These are phyloP conservation scores for Protomyces arabidopsidicola DNA, from an alignment of 1,139 yeast species.

Conservation along the genomic window DNA sequence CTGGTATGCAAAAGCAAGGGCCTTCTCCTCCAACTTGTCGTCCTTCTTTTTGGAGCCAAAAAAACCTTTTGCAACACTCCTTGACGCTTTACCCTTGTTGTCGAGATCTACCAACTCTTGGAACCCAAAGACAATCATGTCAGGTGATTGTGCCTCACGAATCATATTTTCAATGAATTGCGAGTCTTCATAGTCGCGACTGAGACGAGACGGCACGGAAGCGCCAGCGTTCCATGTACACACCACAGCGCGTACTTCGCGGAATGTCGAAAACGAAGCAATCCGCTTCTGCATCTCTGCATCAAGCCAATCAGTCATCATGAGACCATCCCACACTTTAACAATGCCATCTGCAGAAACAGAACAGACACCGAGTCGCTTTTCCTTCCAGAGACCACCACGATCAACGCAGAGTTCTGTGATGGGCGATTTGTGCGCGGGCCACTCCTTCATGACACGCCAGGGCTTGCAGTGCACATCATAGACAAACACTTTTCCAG, in stretches of 20 bases:
- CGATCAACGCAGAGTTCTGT: slow-evolving; percentile 32
- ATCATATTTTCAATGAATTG: slow-evolving; percentile 31
- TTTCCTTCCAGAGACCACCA: slow-evolving; percentile 33
- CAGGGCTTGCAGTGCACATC: slow-evolving; percentile 40
- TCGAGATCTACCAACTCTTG: slow-evolving; percentile 90
- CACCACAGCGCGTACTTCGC: slow-evolving; percentile 37
- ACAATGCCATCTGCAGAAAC: slow-evolving; percentile 35
- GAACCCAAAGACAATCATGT: slow-evolving; percentile 77
- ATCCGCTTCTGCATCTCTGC: slow-evolving; percentile 38
- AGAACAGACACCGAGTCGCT: slow-evolving; percentile 34
- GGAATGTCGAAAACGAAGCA: slow-evolving; percentile 37
- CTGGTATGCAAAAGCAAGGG: slow-evolving; percentile 25
- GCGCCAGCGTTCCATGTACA: slow-evolving; percentile 48
- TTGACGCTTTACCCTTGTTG: slow-evolving; percentile 55
- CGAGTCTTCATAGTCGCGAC: slow-evolving; percentile 33
- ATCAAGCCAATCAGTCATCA: slow-evolving; percentile 42
- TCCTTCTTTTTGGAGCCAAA: slow-evolving; percentile 50
- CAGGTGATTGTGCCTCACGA: slow-evolving; percentile 45
- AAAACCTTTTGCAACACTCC: slow-evolving; percentile 22
- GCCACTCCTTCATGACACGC: slow-evolving; percentile 43
- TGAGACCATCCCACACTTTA: slow-evolving; percentile 41
- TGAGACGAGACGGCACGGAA: slow-evolving; percentile 40
- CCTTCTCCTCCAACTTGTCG: slow-evolving; percentile 4
- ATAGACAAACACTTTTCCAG: slow-evolving; percentile 42
- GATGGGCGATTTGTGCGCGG: slow-evolving; percentile 41